A percentile compares a stretch with the other conserved stretches of the same genome.
These are phyloP conservation scores for Coccomyxa sp. DNA, from an alignment of 139 green algal species.

Conservation along the genomic window DNA sequence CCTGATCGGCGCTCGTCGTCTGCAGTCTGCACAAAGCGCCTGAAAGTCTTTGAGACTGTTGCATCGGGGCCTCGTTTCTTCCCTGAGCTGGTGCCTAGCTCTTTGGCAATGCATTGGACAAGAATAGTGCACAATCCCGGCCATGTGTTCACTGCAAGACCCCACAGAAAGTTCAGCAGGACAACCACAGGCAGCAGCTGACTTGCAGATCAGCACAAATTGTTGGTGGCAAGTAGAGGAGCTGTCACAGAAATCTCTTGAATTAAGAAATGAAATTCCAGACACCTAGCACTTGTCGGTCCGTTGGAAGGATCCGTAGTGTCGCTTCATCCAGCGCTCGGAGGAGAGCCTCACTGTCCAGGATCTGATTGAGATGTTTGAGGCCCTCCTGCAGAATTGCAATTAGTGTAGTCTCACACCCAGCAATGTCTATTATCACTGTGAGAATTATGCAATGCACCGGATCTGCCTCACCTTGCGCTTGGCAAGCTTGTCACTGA, in stretches of 20 bases:
- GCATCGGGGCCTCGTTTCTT: slow-evolving; percentile 27
- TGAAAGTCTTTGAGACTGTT: slow-evolving; percentile 25
- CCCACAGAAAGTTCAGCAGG: not conserved
- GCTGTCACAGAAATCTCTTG: not conserved
- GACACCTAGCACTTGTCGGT: not conserved
- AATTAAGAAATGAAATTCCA: not conserved
- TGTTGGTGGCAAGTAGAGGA: not conserved
- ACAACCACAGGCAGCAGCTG: not conserved
- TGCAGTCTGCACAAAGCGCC: slow-evolving; percentile 24
- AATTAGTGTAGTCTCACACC: not conserved
- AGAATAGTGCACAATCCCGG: slow-evolving; percentile 27
- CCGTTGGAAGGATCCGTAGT: slow-evolving; percentile 4
- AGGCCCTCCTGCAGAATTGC: slow-evolving; percentile 37
- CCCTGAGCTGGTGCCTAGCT: slow-evolving; percentile 7
- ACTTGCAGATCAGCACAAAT: not conserved
- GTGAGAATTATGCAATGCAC: not conserved
- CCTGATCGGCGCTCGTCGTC: slow-evolving; percentile 37
- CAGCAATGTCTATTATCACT: not conserved
- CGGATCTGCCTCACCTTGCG: not conserved
- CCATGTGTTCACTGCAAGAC: slow-evolving; percentile 29
- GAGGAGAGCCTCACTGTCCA: slow-evolving; percentile 39
- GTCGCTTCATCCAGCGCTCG: slow-evolving; percentile 37
- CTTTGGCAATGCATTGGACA: not conserved
- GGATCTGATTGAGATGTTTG: slow-evolving; percentile 25
- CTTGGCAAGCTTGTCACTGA: slow-evolving; percentile 10